Evolutionary conservation across 208 protist genomes (phyloP).

Genomic region (Dictyostelium gargantuum): DNA sequence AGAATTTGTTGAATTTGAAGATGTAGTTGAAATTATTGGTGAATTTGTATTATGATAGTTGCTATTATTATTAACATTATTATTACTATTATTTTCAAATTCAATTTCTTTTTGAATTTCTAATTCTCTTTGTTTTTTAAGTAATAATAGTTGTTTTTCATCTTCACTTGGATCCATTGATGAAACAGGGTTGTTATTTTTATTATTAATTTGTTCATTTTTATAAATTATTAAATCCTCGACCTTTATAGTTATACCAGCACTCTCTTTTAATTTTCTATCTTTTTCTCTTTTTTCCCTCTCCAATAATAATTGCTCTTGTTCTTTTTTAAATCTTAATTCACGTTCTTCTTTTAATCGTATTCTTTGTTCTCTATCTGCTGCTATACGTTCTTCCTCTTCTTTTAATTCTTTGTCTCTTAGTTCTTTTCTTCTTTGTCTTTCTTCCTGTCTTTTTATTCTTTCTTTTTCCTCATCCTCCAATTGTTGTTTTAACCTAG

Average conservation of each 20-base stretch:
- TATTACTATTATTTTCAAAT: background rate
- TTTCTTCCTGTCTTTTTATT: conserved; percentile 4
- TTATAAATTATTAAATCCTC: no score
- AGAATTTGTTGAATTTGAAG: background rate
- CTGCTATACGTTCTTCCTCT: background rate
- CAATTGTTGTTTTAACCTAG: background rate
- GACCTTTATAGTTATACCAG: no score
- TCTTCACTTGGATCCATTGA: background rate
- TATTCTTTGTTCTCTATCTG: conserved; percentile 16
- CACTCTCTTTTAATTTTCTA: background rate
- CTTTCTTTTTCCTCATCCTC: conserved; percentile 25
- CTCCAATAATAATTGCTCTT: background rate
- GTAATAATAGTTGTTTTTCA: background rate
- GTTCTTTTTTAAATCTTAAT: background rate
- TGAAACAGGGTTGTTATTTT: background rate
- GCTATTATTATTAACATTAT: background rate
- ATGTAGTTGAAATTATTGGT: background rate
- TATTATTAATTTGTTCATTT: no score
- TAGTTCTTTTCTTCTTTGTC: conserved; percentile 42
- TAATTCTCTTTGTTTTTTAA: background rate
- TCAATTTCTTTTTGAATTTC: background rate
- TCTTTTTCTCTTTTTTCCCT: background rate
- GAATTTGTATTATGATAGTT: background rate
- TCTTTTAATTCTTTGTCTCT: conserved; percentile 28
- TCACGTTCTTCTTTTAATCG: conserved; percentile 45